Evolutionary conservation across 2,329 filamentous ascomycete genomes (phyloP), one percentile per base, ranked within the genome.

Genomic region (Elsinoe necatrix): DNA sequence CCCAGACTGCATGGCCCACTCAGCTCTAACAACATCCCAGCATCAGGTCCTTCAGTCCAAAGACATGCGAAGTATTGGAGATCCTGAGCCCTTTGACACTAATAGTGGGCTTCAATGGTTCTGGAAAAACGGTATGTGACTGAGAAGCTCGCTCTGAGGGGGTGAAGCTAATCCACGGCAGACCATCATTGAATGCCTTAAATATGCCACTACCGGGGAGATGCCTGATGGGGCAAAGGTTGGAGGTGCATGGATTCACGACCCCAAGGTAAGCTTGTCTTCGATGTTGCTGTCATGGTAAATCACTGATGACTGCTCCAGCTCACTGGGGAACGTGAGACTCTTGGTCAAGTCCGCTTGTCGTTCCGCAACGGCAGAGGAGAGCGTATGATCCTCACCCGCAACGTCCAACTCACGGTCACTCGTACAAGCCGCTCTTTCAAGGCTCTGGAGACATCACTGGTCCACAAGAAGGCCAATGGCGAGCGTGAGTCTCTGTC

Each of bases 121-220:
- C 92, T 0, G 93, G 93, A 60, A 98, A 98, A 75, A 98, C 93
- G 8, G 79, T 81, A 72, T 43, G 70, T 64, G 23, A 16, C 51
- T 16, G 25, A 23, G 14, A 18, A 18, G 12, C 27, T 29, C 27
- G 12, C 27, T 20, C 35, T n/a, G 4, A 27, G 12, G 4, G n/a
- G 20, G 7, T 27, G 4, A 43, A n/a, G 34, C 39, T 59, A 81
- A 20, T 57, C 20, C n/a, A 16, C 12, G 5, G 2, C 23, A 61
- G 76, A 97, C 93, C 58, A 95, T 98, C 68, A 98, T 98, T 72
- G 93, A 98, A 72, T 95, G 90, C 69, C 86, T 98, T 67, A 96
- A 96, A 69, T 98, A 96, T 83, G 91, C 89, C 54, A 96, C 95
- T 16, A 96, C 91, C 6, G 95, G 93, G 57, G 87, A 95, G 66